Percentiles rank a stretch among this genome's conserved stretches.
Evolutionary conservation across 2,329 filamentous ascomycete species (phyloP).

Genomic region (Colletotrichum sp.): DNA sequence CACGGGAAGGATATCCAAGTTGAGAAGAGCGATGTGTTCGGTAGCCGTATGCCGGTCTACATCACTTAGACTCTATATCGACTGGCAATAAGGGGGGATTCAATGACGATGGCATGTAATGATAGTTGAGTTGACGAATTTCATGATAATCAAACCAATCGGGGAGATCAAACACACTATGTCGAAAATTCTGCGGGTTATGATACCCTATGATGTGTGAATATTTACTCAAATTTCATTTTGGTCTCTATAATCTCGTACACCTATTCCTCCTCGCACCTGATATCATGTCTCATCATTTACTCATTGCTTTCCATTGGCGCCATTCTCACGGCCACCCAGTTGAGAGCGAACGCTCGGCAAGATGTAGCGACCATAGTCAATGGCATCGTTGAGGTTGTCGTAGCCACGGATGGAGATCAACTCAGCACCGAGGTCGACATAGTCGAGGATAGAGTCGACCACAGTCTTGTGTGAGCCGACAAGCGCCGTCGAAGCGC

Average conservation of each 20-base stretch:
- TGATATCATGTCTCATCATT: background rate
- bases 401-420: slow-evolving; percentile 68
- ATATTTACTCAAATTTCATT: background rate
- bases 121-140: background rate
- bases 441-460: slow-evolving; percentile 62
- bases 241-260: background rate
- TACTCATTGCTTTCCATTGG: background rate
- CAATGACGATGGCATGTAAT: background rate
- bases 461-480: slow-evolving; percentile 57
- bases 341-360: slow-evolving; percentile 50
- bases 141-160: background rate
- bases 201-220: accelerated
- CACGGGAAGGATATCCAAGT: slow-evolving; percentile 38
- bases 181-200: background rate
- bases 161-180: background rate
- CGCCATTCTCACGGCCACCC: slow-evolving; percentile 25
- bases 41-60: slow-evolving; percentile 38
- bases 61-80: slow-evolving; percentile 23
- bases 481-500: slow-evolving; percentile 64
- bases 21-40: slow-evolving; percentile 36
- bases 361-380: slow-evolving; percentile 62
- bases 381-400: slow-evolving; percentile 63
- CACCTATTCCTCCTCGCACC: background rate
- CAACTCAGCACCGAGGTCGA: slow-evolving; percentile 59
- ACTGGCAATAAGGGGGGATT: background rate